Evolutionary conservation across 2,329 filamentous ascomycete species (phyloP).

Genomic region (Aciculosporium take): DNA sequence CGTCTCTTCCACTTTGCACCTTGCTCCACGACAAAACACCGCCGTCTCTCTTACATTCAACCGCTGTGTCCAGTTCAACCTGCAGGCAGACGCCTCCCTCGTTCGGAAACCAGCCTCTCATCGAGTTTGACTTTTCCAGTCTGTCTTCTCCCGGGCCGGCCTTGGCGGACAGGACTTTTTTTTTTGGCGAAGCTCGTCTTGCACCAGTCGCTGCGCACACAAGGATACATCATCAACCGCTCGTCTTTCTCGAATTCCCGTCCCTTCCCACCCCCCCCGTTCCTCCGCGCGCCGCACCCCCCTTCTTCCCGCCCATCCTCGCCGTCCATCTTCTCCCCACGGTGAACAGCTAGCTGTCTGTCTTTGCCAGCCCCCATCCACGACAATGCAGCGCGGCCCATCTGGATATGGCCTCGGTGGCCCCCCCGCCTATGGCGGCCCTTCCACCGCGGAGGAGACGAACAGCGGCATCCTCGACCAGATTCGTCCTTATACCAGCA

Average conservation of each 20-base stretch:
- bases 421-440: constrained; percentile 51
- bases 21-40: background rate
- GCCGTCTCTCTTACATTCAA: background rate
- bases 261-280: background rate
- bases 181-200: too few relatives aligned
- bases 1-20: background rate
- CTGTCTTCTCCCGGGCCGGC: background rate
- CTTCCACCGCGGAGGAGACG: constrained; percentile 39
- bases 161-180: background rate
- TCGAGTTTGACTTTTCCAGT: background rate
- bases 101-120: background rate
- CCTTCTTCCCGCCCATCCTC: constrained; percentile 1
- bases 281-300: too few relatives aligned
- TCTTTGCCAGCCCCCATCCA: background rate
- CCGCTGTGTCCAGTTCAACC: background rate
- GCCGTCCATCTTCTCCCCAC: background rate
- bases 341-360: background rate
- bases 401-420: constrained; percentile 74
- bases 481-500: constrained; percentile 89
- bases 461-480: constrained; percentile 54
- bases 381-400: constrained; percentile 39
- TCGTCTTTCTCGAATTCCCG: background rate
- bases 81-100: background rate
- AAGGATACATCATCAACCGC: background rate
- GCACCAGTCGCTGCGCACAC: background rate